Base-by-base conservation (phyloP, 1,284 basidiomycete species). In the Sanghuangporus weigelae region DNA sequence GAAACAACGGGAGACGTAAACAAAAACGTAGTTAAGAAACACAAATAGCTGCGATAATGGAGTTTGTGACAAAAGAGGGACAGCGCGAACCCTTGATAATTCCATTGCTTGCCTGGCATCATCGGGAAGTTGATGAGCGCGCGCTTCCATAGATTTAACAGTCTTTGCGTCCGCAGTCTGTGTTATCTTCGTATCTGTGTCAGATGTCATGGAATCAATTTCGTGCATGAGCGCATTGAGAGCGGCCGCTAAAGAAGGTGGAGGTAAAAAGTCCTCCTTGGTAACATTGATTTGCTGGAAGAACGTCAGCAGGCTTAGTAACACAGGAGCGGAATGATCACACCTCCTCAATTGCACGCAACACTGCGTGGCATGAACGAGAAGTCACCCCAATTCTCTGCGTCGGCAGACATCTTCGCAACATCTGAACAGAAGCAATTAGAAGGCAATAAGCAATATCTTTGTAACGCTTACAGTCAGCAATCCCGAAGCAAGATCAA, bases 81-180 rank as follows among this genome's bases (percentile, higher is more conserved):
- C 40, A 49, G 40, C 62, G 62, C 62, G 62, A 63, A 63, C 62
- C 62, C 62, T 63, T 46, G 50, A 59, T 59, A 55, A 39, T 31
- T 56, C 60, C 40, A 55, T 59, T 23, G 46, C 48, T 40, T 62
- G 53, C 26, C 16, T 46, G 12, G 40, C 48, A 36, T 62, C 60
- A 19, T 11, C 23, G 19, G 21, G n/a, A n/a, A 42, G 40, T 62
- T 44, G 26, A 14, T 21, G 12, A 54, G 35, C 26, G 19, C n/a
- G 7, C 26, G 53, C 19, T 19, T 26, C 26, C 26, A 1, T 49
- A 56, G 35, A 11, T 26, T 44, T 3, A 19, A 23, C 21, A 12
- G 26, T 53, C 19, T 44, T 23, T 26, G 48, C 59, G 46, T 50
- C 59, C 46, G 35, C 39, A 26, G 14, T 38, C 31, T 21, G 31